Conservation (phyloP, 1,139 yeast species). For the Zygotorulaspora mrakii region DNA sequence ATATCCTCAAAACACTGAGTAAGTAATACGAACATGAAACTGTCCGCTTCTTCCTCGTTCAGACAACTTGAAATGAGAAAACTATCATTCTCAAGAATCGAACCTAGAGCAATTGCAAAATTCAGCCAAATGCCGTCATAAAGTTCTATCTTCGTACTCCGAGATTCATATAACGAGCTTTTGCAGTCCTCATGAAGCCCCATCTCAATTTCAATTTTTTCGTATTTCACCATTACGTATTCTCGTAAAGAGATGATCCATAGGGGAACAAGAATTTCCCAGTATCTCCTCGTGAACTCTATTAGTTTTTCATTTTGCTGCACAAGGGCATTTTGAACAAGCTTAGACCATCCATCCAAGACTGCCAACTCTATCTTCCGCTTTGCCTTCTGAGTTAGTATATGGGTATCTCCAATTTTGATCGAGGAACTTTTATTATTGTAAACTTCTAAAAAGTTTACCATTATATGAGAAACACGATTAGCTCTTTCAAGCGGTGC, state of each 20-base stretch:
- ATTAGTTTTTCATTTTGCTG: constrained; percentile 39
- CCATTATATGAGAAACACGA: constrained; percentile 66
- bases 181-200: constrained; percentile 32
- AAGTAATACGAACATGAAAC: constrained; percentile 75
- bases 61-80: constrained; percentile 43
- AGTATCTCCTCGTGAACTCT: constrained; percentile 54
- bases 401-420: constrained; percentile 41
- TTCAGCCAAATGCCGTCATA: constrained; percentile 75
- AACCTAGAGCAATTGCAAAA: constrained; percentile 71
- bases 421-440: constrained; percentile 28
- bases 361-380: constrained; percentile 66
- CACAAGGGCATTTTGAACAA: constrained; percentile 50
- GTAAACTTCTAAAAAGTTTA: constrained; percentile 60
- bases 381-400: constrained; percentile 47
- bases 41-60: constrained; percentile 52
- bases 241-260: constrained; percentile 80
- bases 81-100: constrained; percentile 53
- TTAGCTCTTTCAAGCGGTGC: constrained; percentile 48
- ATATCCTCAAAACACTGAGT: constrained; percentile 81
- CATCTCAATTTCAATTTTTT: constrained; percentile 8
- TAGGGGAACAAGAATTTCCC: constrained; percentile 59
- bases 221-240: constrained; percentile 64
- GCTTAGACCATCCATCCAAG: constrained; percentile 84
- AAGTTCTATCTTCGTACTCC: constrained; percentile 45
- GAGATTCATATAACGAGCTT: constrained; percentile 21